Base-by-base conservation (phyloP, 495 filamentous ascomycete genomes). In the Annulohypoxylon moriforme region DNA sequence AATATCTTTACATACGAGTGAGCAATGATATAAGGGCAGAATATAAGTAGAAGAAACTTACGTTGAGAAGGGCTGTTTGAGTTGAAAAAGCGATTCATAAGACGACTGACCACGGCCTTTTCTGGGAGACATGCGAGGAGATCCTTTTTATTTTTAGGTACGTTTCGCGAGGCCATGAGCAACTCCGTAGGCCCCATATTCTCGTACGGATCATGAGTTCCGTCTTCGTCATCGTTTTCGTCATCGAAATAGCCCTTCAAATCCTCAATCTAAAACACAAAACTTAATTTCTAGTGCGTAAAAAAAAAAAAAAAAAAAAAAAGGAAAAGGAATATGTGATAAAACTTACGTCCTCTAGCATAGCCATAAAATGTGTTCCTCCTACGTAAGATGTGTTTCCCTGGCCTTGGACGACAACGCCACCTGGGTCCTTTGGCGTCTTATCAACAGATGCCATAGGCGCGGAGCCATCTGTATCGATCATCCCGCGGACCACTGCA, bases 351-450 rank as follows among this genome's bases (percentile, higher is more conserved):
- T 84, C 82, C 57, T 88, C 83, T 18, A 88, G 71, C 42, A 89
- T 86, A n/a, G 86, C 84, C 73, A 87, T 82, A 76, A 85, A 87
- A 52, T 89, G 85, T 49, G 85, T 86, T 8, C 83, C 82, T 1
- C 83, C 85, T 8, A 87, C 81, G 52, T 85, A 87, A 13, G 77
- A 82, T 3, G 76, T 79, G 65, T 68, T 78, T 20, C 63, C 68
- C 25, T 80, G 75, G 5, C 80, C 73, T 7, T 81, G 68, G 11
- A 83, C 78, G 13, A 86, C 77, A 14, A 78, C 70, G 0, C 71
- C 77, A 3, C 58, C 61, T 34, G 46, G 63, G 40, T 64, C 73
- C 64, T 63, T 65, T 13, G 7, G 25, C 55, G 29, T 34, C 46
- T 49, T 63, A 13, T 77, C 66, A 63, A 61, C 22, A 71, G 73